A percentile compares a stretch with the other conserved stretches of the same genome.
phyloP scores from a whole-genome alignment of 192 early-diverging fungal species.

The Radiomyces spectabilis region DNA sequence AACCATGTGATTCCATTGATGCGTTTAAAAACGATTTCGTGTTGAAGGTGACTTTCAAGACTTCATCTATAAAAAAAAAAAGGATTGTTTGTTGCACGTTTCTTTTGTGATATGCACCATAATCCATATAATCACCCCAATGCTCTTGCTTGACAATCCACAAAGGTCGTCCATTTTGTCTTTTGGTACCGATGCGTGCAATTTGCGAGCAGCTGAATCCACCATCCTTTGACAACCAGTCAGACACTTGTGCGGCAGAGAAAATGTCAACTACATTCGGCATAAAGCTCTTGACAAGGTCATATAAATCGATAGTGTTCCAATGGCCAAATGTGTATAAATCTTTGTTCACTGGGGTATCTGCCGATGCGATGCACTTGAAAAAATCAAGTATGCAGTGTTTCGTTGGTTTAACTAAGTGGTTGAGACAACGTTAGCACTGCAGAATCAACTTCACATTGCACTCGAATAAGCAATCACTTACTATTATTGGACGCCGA shows the following conservation, averaged over 20 bases:
- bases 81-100: neutral
- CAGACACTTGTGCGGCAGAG: neutral
- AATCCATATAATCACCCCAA: neutral
- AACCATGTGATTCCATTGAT: slow-evolving; percentile 2
- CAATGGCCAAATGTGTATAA: slow-evolving; percentile 1
- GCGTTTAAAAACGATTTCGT: neutral
- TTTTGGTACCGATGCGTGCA: neutral
- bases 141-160: slow-evolving; percentile 1
- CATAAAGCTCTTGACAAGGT: slow-evolving; percentile 1
- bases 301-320: neutral
- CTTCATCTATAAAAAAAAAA: neutral
- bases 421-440: neutral
- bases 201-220: neutral
- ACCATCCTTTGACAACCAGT: neutral
- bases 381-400: neutral
- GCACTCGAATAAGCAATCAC: too few species aligned
- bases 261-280: neutral
- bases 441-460: too few species aligned
- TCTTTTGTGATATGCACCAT: neutral
- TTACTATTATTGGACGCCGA: too few species aligned
- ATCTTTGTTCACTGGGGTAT: neutral
- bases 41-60: neutral
- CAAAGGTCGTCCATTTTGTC: neutral
- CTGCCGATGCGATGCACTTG: neutral
- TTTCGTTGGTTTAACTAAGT: neutral